Evolutionary conservation across 176 grass and related monocot genomes (phyloP).

Genomic region (Musa schizocarpa): DNA sequence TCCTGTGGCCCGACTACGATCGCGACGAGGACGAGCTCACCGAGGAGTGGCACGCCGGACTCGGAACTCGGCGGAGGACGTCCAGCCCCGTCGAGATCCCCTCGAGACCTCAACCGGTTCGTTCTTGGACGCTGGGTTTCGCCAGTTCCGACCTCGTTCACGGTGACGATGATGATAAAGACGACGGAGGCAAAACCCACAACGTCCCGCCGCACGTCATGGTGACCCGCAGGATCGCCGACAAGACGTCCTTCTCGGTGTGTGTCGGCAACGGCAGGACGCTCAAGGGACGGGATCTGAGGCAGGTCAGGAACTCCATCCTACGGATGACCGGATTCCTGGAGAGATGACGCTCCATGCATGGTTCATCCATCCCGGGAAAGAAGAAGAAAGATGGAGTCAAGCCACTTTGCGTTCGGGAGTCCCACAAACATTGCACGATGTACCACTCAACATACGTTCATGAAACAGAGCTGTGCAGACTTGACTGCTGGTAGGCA

Average conservation of each 20-base stretch:
- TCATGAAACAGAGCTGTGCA: too few species aligned
- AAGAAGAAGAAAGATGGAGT: too few species aligned
- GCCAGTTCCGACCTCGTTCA: not conserved
- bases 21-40: not conserved
- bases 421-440: too few species aligned
- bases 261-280: constrained; percentile 65
- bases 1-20: constrained; percentile 33
- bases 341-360: constrained; percentile 31
- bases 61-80: not conserved
- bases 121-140: not conserved
- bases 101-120: not conserved
- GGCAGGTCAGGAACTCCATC: constrained; percentile 38
- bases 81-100: not conserved
- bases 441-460: too few species aligned
- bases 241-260: constrained; percentile 47
- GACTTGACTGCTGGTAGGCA: too few species aligned
- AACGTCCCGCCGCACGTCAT: constrained; percentile 2
- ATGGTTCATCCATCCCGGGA: too few species aligned
- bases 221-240: not conserved
- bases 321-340: constrained; percentile 74
- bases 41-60: not conserved
- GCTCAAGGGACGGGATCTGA: constrained; percentile 74
- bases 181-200: not conserved
- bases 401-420: too few species aligned
- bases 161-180: not conserved